phyloP scores from a whole-genome alignment of 2,329 filamentous ascomycete species.

The Diplodia mutila region DNA sequence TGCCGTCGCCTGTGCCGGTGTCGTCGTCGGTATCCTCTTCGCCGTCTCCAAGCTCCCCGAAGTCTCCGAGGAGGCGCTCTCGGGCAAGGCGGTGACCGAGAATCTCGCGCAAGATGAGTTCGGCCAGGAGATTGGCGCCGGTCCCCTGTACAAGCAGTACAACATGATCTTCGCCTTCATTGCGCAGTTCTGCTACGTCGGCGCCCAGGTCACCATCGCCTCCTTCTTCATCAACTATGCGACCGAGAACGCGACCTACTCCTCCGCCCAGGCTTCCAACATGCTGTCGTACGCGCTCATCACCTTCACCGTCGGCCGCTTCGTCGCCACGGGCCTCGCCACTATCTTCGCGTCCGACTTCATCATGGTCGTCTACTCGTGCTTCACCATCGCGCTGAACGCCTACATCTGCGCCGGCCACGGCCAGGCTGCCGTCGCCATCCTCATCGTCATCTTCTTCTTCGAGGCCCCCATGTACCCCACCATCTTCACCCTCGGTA shows the following conservation, averaged over 20 bases:
- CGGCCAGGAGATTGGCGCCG: slow-evolving; percentile 38
- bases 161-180: slow-evolving; percentile 46
- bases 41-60: slow-evolving; percentile 45
- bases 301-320: slow-evolving; percentile 46
- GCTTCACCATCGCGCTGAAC: slow-evolving; percentile 33
- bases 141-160: slow-evolving; percentile 45
- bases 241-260: slow-evolving; percentile 39
- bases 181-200: slow-evolving; percentile 45
- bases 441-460: slow-evolving; percentile 45
- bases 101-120: slow-evolving; percentile 34
- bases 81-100: slow-evolving; percentile 34
- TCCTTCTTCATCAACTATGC: slow-evolving; percentile 48
- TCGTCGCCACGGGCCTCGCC: slow-evolving; percentile 32
- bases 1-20: slow-evolving; percentile 43
- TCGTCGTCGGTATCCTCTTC: slow-evolving; percentile 41
- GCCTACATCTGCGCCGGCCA: slow-evolving; percentile 39
- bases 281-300: slow-evolving; percentile 46
- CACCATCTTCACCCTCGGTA: slow-evolving; percentile 46
- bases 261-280: slow-evolving; percentile 37
- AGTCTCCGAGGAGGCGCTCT: slow-evolving; percentile 37
- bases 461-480: slow-evolving; percentile 45
- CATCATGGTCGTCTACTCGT: slow-evolving; percentile 39
- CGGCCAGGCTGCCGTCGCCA: slow-evolving; percentile 38
- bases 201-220: slow-evolving; percentile 43
- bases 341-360: slow-evolving; percentile 45